These are phyloP conservation scores for Triticum urartu DNA, from an alignment of 176 grass and related monocot genomes.

Conservation along the genomic window DNA sequence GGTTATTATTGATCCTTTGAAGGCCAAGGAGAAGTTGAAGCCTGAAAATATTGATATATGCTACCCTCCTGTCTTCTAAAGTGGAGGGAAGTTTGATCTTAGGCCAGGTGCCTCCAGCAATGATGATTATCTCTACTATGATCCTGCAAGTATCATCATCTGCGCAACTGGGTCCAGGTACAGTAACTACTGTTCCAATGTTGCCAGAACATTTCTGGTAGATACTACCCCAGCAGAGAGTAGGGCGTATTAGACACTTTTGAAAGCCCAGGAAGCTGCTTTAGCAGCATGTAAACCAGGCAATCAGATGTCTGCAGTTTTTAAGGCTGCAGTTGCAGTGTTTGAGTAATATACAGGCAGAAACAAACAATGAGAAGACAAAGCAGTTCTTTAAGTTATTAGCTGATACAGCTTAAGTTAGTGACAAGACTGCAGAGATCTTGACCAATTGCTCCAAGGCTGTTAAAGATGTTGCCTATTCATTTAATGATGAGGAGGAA, in stretches of 20 bases:
- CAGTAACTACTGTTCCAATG: slow-evolving; percentile 86
- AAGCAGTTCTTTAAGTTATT: slow-evolving; percentile 69
- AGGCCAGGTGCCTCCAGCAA: slow-evolving; percentile 80
- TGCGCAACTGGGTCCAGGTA: slow-evolving; percentile 82
- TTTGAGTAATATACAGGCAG: slow-evolving; percentile 68
- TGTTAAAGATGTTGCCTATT: slow-evolving; percentile 49
- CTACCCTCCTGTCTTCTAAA: too few relatives aligned
- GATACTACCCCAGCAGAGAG: slow-evolving; percentile 60
- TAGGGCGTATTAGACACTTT: slow-evolving; percentile 73
- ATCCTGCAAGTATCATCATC: slow-evolving; percentile 83
- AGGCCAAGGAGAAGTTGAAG: too few relatives aligned
- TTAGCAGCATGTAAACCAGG: slow-evolving; percentile 48
- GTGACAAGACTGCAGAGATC: slow-evolving; percentile 61
- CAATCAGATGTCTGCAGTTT: slow-evolving; percentile 59
- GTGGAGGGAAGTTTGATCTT: slow-evolving; percentile 50
- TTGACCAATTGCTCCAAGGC: slow-evolving; percentile 56
- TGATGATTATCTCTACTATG: slow-evolving; percentile 82
- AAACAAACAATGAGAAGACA: slow-evolving; percentile 75
- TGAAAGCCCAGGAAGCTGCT: slow-evolving; percentile 87
- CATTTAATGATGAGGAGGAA: slow-evolving; percentile 41
- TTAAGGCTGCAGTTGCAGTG: slow-evolving; percentile 55
- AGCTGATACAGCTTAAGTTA: slow-evolving; percentile 76
- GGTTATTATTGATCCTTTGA: too few relatives aligned
- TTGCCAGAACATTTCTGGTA: slow-evolving; percentile 84
- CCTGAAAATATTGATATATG: too few relatives aligned